Evolutionary conservation across 2,329 filamentous ascomycete genomes (phyloP), one percentile per base, ranked within the genome.

Genomic region (Grosmannia serpens): DNA sequence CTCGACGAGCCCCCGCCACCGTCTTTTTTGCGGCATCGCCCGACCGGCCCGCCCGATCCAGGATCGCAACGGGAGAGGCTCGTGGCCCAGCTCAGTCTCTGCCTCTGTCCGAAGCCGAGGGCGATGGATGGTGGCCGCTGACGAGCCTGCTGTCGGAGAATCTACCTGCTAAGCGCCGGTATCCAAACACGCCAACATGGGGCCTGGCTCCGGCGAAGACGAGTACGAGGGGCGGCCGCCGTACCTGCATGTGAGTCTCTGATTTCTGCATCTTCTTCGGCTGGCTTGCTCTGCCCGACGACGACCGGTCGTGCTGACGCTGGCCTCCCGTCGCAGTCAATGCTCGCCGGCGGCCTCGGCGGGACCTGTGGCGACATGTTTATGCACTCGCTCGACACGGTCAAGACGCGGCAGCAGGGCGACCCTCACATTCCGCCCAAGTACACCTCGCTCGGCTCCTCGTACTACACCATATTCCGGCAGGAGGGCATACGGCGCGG

Each of bases 371-470:
- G 95, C 60, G 94, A 99, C 72, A 88, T 99, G 81, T 77, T 99
- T 64, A 99, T 99, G 94, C 94, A 99, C 75, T 97, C 92, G 52
- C 82, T 99, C 68, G 94, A 99, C 72, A 99, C 94, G 1, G 94
- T 99, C 67, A 99, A 99, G 75, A 99, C 94, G 53, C 84, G 94
- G 65, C 95, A 99, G 71, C 94, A 99, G 74, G 94, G 92, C 67
- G 94, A 97, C 68, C 91, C 92, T 51, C 87, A 94, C 70, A 82
- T 96, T 61, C 94, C 94, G 26, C 88, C 94, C 1, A 95, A 89
- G 74, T 99, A 99, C 74, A 87, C 88, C 13, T 92, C 90, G 20
- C 85, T 97, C 71, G 88, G 88, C 46, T 88, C 87, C 60, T 94
- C 92, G 4, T 99, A 97, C 74, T 83, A 88, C 69, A 97, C 88